phyloP scores from a whole-genome alignment of 768 basidiomycete genomes.

The Lepiota brunneoincarnata region DNA sequence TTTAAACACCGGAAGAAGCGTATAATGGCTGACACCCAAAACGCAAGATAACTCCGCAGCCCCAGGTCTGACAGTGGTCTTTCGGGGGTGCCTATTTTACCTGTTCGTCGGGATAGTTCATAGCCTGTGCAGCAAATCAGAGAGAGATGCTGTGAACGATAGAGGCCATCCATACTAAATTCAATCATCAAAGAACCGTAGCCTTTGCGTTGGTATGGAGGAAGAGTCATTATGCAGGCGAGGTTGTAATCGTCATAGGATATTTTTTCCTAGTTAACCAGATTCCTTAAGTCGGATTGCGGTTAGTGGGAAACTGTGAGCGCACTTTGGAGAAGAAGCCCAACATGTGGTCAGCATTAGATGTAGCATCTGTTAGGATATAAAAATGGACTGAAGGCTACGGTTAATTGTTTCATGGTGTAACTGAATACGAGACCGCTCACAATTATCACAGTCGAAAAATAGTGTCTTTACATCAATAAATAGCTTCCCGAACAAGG shows the following conservation, averaged over 20 bases:
- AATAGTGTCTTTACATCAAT: constrained; percentile 97
- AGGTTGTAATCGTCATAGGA: constrained; percentile 98
- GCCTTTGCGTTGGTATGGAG: constrained; percentile 86
- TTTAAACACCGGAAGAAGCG: constrained; percentile 68
- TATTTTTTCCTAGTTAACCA: constrained; percentile 70
- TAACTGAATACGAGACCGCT: constrained; percentile 20
- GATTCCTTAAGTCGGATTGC: background rate
- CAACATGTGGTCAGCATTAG: constrained; percentile 77
- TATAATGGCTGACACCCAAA: constrained; percentile 83
- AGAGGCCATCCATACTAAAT: constrained; percentile 70
- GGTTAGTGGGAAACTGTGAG: background rate
- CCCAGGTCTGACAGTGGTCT: constrained; percentile 94
- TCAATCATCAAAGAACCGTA: constrained; percentile 97
- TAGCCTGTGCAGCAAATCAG: constrained; percentile 59
- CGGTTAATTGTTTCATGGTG: constrained; percentile 1
- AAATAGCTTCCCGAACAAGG: constrained; percentile 96
- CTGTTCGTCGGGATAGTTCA: constrained; percentile 78
- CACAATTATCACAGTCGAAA: constrained; percentile 87
- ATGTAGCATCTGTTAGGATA: constrained; percentile 81
- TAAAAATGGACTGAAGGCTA: constrained; percentile 76
- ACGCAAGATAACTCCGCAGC: constrained; percentile 83
- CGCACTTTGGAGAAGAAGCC: constrained; percentile 66
- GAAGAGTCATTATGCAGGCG: constrained; percentile 93
- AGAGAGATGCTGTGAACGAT: background rate
- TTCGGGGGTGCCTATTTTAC: constrained; percentile 89